Base-by-base conservation (phyloP, 2,329 filamentous ascomycete species). In the Paracorniculantispora psalliotae region DNA sequence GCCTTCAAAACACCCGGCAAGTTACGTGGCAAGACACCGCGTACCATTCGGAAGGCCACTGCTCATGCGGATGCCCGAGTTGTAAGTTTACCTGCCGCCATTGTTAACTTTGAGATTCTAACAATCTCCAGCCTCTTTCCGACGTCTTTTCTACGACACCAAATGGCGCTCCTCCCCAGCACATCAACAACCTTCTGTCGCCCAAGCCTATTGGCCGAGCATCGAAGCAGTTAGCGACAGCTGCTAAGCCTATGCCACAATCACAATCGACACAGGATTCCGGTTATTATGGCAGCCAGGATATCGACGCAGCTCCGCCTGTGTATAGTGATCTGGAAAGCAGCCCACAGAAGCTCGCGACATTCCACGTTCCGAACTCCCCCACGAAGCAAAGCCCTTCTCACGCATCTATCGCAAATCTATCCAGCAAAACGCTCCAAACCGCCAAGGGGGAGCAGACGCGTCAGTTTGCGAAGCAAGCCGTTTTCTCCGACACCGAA, bases 1-100 rank as follows among this genome's bases (percentile, higher is more conserved):
- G 87, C 96, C n/a, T 97, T 97, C 79, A 99, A 97, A 71, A 94
- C 91, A 39, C 91, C 91, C 3, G 90, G 90, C 59, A 93, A 91
- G 71, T 75, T 94, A 70, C 86, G 90, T 64, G 90, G 88, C 58
- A 92, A 91, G 76, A 93, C 90, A 28, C 90, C 90, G 44, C 82
- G 88, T 62, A 91, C 89, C 19, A 78, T 77, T 35, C 83, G 86
- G 59, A 92, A 88, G 70, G 74, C 73, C 51, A 80, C 81, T 66
- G 21, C 46, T 35, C 74, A 77, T 10, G 72, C 74, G 26, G 86
- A 88, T 69, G 72, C 79, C 33, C 83, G 89, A 67, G 82, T 85
- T 63, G 88, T 91, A 78, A 74, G 85, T 75, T 8, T 21, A 12
- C 28, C 13, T 17, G 13, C 8, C 3, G 23, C 41, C 21, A 4